Conservation (phyloP, 2,329 filamentous ascomycete species). For the Arthrobotrys musiformis region DNA sequence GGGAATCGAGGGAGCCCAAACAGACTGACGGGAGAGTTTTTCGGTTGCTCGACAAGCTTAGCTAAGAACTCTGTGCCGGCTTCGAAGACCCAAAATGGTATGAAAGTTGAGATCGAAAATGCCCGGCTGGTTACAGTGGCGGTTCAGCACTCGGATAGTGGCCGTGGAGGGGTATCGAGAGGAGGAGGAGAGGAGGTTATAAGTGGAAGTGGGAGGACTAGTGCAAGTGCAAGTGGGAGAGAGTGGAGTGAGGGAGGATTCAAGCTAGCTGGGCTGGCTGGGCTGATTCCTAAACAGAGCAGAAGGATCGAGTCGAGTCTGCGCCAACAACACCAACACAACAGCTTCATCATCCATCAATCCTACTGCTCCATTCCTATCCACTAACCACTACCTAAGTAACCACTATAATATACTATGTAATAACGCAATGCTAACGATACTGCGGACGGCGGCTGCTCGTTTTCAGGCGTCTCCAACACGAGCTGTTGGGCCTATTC, state of each 20-base stretch:
- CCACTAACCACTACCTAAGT: no score
- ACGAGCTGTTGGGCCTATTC: no score
- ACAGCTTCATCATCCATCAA: no score
- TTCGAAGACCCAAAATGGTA: neutral
- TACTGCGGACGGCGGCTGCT: no score
- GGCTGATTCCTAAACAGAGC: neutral
- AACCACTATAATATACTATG: no score
- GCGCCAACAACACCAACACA: conserved; percentile 6
- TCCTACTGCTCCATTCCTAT: no score
- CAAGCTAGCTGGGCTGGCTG: neutral
- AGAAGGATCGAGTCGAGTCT: conserved; percentile 2
- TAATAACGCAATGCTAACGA: no score
- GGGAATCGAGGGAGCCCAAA: neutral
- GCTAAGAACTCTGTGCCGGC: neutral
- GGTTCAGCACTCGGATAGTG: neutral
- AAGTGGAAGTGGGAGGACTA: no score
- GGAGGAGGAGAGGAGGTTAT: neutral
- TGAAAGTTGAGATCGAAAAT: neutral
- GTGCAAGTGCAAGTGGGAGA: neutral
- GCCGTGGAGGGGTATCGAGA: conserved; percentile 12
- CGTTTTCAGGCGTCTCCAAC: no score
- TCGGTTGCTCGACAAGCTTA: neutral
- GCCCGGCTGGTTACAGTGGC: neutral
- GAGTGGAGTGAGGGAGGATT: neutral
- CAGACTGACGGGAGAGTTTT: no score